Percentiles rank a stretch among this genome's conserved stretches.
Evolutionary conservation across 495 filamentous ascomycete species (phyloP).

Genomic region (Astrothelium macrocarpum): DNA sequence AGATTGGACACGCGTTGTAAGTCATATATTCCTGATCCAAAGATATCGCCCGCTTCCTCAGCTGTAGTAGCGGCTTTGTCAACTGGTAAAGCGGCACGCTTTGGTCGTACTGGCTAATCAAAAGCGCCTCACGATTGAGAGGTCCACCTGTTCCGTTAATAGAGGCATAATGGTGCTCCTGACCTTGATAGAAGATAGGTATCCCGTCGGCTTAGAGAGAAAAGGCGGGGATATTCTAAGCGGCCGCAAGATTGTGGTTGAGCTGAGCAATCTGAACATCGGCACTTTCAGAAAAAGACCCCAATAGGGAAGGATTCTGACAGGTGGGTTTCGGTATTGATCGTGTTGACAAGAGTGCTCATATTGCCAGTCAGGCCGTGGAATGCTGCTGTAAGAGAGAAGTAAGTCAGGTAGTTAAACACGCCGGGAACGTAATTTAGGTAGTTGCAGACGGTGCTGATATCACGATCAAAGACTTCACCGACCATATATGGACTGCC

Average conservation of each 20-base stretch:
- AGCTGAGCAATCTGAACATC: conserved; percentile 50
- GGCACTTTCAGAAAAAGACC: conserved; percentile 72
- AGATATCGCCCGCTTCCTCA: conserved; percentile 47
- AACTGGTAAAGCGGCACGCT: conserved; percentile 50
- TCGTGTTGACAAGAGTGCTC: conserved; percentile 14
- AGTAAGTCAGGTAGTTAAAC: conserved; percentile 63
- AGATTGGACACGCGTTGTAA: conserved; percentile 46
- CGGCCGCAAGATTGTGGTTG: conserved; percentile 36
- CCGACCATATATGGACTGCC: conserved; percentile 57
- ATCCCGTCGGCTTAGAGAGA: conserved; percentile 59
- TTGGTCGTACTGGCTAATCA: conserved; percentile 56
- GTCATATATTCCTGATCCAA: conserved; percentile 38
- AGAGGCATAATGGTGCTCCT: conserved; percentile 67
- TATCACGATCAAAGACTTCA: conserved; percentile 56
- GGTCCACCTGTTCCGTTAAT: conserved; percentile 42
- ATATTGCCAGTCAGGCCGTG: conserved; percentile 20
- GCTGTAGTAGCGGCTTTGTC: conserved; percentile 46
- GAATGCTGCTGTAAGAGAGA: conserved; percentile 55
- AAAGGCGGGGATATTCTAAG: conserved; percentile 61
- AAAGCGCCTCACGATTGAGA: conserved; percentile 61
- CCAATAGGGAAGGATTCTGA: conserved; percentile 52
- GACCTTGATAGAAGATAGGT: conserved; percentile 56
- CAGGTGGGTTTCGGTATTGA: conserved; percentile 33
- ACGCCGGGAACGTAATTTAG: conserved; percentile 50
- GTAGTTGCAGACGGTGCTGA: conserved; percentile 50